Percentiles rank a stretch among this genome's conserved stretches.
phyloP scores from a whole-genome alignment of 768 basidiomycete genomes.

The Amanita molliuscula region DNA sequence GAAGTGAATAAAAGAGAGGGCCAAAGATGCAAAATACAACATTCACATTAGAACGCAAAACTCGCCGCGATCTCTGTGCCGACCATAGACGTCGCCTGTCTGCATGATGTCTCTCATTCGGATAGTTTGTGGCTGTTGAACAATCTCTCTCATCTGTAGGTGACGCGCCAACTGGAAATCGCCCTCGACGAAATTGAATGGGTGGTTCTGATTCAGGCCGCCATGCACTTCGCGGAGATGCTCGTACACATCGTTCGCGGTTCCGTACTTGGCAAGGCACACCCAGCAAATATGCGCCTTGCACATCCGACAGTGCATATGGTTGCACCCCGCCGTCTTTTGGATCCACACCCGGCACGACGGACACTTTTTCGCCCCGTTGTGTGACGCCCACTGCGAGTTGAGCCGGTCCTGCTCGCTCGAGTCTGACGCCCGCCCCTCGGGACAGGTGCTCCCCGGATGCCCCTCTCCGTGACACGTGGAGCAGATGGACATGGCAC shows the following conservation, averaged over 20 bases:
- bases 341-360: slow-evolving; percentile 33
- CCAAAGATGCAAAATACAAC: background rate
- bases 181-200: too few species aligned
- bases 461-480: slow-evolving; percentile 24
- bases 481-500: slow-evolving; percentile 37
- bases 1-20: background rate
- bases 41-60: background rate
- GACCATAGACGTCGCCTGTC: background rate
- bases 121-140: background rate
- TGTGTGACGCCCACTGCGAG: slow-evolving; percentile 26
- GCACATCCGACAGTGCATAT: slow-evolving; percentile 37
- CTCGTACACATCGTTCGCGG: slow-evolving; percentile 12
- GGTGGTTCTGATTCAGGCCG: background rate
- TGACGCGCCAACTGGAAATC: background rate
- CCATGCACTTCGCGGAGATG: slow-evolving; percentile 28
- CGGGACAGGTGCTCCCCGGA: slow-evolving; percentile 18
- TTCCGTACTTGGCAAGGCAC: slow-evolving; percentile 33
- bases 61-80: background rate
- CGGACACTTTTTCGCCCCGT: slow-evolving; percentile 37
- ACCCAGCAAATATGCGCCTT: slow-evolving; percentile 48
- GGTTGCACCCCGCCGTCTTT: slow-evolving; percentile 46
- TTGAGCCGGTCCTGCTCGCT: slow-evolving; percentile 33
- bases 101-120: background rate
- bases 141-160: background rate
- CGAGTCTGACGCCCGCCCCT: slow-evolving; percentile 11